phyloP scores from a whole-genome alignment of 2,329 filamentous ascomycete species.

The Fusarium nisikadoi region DNA sequence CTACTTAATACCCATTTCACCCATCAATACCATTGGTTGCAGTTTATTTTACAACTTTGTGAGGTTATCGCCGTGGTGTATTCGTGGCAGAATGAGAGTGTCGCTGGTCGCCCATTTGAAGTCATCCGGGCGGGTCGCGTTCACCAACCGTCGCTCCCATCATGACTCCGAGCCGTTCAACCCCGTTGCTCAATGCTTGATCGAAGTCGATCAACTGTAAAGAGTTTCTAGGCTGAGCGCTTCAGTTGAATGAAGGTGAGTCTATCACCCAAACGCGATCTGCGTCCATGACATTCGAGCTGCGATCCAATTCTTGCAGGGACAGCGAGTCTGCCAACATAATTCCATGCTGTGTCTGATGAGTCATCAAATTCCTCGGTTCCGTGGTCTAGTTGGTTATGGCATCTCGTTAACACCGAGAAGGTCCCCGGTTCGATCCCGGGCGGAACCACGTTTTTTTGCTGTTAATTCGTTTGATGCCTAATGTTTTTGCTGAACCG shows the following conservation, averaged over 20 bases:
- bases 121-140: not conserved
- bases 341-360: rapidly evolving
- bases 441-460: conserved; percentile 5
- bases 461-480: not conserved
- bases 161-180: not conserved
- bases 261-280: not conserved
- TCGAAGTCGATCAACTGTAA: too few species aligned
- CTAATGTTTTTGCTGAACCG: rapidly evolving
- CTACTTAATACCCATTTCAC: conserved; percentile 5
- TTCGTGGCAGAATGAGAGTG: not conserved
- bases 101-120: rapidly evolving
- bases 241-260: not conserved
- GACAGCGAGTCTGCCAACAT: rapidly evolving
- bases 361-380: not conserved
- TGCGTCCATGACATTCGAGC: too few species aligned
- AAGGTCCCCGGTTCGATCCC: conserved; percentile 22
- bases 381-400: conserved; percentile 17
- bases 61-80: not conserved
- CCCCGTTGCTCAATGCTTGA: rapidly evolving
- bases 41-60: too few species aligned
- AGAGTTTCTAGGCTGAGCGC: not conserved
- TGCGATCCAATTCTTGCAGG: not conserved
- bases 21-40: not conserved
- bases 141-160: not conserved
- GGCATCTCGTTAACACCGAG: conserved; percentile 13